Evolutionary conservation across 108 stramenopile genomes (phyloP), one percentile per base, ranked within the genome.

Genomic region (Epipyxis sp.): DNA sequence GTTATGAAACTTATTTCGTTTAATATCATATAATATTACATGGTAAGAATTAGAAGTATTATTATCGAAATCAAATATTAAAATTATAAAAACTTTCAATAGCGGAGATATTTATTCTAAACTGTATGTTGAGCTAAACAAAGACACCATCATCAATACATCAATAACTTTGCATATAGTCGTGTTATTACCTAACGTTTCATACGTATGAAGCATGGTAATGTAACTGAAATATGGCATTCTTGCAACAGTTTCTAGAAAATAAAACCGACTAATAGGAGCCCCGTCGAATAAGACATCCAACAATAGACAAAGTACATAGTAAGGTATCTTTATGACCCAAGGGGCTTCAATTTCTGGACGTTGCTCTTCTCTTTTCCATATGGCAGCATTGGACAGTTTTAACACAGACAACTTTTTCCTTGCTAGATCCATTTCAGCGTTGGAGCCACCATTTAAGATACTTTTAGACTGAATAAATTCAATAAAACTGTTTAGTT

Each of bases 141-240:
- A n/a, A n/a, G n/a, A n/a, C n/a, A n/a, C n/a, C n/a, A n/a, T n/a
- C n/a, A n/a, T n/a, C n/a, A n/a, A n/a, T n/a, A n/a, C n/a, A n/a
- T n/a, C n/a, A n/a, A n/a, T n/a, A n/a, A n/a, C n/a, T n/a, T n/a
- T n/a, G n/a, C n/a, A n/a, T n/a, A n/a, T n/a, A n/a, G n/a, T n/a
- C n/a, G n/a, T n/a, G n/a, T n/a, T n/a, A n/a, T n/a, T n/a, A n/a
- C 95, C 93, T 13, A 94, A 77, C 10, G 91, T 92, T 76, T 95
- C 94, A 76, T 95, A 95, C 0, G 94, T 78, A 76, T 95, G 94
- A 0, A 95, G 87, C 86, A 94, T 92, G 44, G 90, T 88, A 44
- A 93, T 89, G 84, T 97, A 95, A 62, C 92, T 86, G 83, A 97
- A 97, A 89, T 97, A 97, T 0, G 96, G 96, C 2, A 95, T 88